Base-by-base conservation (phyloP, 2,329 filamentous ascomycete species). In the Diaporthe citri region DNA sequence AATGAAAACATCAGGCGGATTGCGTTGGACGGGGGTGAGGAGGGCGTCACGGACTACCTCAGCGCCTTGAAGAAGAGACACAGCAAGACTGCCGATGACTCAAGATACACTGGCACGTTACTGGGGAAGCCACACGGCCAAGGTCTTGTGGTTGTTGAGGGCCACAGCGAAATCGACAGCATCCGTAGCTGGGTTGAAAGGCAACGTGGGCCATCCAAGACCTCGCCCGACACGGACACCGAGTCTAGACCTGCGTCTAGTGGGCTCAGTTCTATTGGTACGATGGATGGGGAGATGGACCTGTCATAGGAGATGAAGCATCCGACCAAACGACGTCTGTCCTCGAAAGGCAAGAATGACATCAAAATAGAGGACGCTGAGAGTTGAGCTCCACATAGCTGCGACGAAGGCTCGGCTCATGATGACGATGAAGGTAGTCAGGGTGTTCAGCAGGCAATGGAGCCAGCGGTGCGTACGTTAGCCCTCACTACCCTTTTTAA, bases 51-150 rank as follows among this genome's bases (percentile, higher is more conserved):
- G 31, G 93, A 96, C 82, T 96, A 93, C 80, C 81, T 96, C 25
- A 91, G 89, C 74, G 93, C 92, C 6, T 86, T 98, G 56, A 98
- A 97, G 84, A 97, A 96, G 85, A 98, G 97, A 81, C 94, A 97
- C 83, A 95, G 93, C 85, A 97, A 97, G 79, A 94, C 93, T 0
- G 94, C 94, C 77, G 95, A 97, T 80, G 95, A 97, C 80, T 93
- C 93, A 13, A 93, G 96, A 80, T 97, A 95, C 82, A 91, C 93
- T 78, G 95, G 95, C 41, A 98, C 96, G 0, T 90, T 97, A 0
- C 87, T 98, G 15, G 96, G 96, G 5, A 92, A 92, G 78, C 87
- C 89, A 59, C 89, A 89, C 66, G 95, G 97, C 78, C 90, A 92
- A 74, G 91, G 91, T 80, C 90, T 93, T 10, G 86, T 98, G 39